phyloP scores from a whole-genome alignment of 2,329 filamentous ascomycete genomes.

The Venturia nashicola region DNA sequence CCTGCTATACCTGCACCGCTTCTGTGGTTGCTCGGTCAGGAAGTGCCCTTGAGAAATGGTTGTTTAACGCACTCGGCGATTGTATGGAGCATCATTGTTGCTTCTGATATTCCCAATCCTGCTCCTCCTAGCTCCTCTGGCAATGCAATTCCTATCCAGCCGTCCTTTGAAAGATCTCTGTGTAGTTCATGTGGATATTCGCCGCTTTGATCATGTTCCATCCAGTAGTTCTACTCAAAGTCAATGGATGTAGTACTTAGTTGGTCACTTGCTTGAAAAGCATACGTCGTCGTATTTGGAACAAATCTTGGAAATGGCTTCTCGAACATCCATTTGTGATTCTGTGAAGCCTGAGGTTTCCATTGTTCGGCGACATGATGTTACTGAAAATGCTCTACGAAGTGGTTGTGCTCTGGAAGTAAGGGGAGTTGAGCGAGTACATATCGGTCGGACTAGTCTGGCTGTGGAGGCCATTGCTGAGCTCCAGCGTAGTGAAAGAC shows the following conservation, averaged over 20 bases:
- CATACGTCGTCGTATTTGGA: conserved; percentile 50
- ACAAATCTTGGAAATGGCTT: conserved; percentile 58
- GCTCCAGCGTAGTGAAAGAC: too few relatives aligned
- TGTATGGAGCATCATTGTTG: conserved; percentile 79
- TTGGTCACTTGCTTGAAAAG: background rate
- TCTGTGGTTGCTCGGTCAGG: conserved; percentile 15
- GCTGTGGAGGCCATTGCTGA: background rate
- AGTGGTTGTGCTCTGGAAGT: background rate
- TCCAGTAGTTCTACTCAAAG: conserved; percentile 51
- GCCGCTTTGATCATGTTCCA: conserved; percentile 56
- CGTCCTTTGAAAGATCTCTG: conserved; percentile 57
- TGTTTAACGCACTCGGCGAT: conserved; percentile 47
- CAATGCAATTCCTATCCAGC: conserved; percentile 72
- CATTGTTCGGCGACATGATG: conserved; percentile 42
- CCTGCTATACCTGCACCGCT: conserved; percentile 67
- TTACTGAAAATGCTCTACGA: conserved; percentile 20
- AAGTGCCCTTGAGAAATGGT: background rate
- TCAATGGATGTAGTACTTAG: conserved; percentile 6
- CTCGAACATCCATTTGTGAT: conserved; percentile 59
- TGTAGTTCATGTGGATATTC: conserved; percentile 67
- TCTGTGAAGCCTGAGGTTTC: conserved; percentile 60
- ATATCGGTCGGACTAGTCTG: background rate
- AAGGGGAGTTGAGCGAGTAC: background rate
- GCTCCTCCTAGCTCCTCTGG: conserved; percentile 64
- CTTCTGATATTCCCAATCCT: conserved; percentile 67